Evolutionary conservation across 495 filamentous ascomycete genomes (phyloP).

Genomic region (Penicillium waksmanii): DNA sequence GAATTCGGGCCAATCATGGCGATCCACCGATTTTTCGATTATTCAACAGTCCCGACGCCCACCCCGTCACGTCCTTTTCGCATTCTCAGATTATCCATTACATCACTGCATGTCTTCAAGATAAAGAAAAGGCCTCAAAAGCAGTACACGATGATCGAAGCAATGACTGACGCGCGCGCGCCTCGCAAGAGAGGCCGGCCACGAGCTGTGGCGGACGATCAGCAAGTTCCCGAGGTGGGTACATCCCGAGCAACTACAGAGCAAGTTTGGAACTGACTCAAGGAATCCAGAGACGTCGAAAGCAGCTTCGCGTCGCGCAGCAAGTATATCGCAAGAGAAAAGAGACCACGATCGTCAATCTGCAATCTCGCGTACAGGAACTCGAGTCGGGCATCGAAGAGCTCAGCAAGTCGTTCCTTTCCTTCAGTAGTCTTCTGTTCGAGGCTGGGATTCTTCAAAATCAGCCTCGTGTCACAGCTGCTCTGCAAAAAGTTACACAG

Average conservation of each 20-base stretch:
- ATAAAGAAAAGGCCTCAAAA: not conserved
- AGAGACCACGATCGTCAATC: conserved; percentile 75
- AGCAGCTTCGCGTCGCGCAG: conserved; percentile 85
- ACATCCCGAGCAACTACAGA: not conserved
- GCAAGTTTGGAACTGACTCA: conserved; percentile 5
- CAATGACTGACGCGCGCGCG: conserved; percentile 6
- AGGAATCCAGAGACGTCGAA: conserved; percentile 58
- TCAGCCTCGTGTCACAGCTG: conserved; percentile 39
- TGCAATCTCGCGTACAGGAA: conserved; percentile 69
- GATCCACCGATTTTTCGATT: conserved; percentile 20
- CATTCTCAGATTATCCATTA: conserved; percentile 6
- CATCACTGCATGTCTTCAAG: conserved; percentile 4
- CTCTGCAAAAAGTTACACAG: conserved; percentile 48
- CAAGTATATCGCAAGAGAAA: conserved; percentile 83
- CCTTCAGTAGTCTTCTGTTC: conserved; percentile 42
- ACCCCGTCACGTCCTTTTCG: not conserved
- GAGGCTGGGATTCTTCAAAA: conserved; percentile 48
- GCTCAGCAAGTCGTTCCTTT: conserved; percentile 71
- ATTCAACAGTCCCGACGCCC: conserved; percentile 23
- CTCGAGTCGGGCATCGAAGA: conserved; percentile 72
- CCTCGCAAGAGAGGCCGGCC: conserved; percentile 33
- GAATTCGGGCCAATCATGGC: too few relatives aligned
- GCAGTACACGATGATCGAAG: conserved; percentile 16
- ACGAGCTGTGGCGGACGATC: conserved; percentile 25
- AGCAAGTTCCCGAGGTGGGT: conserved; percentile 32